A percentile compares a stretch with the other conserved stretches of the same genome.
phyloP scores from a whole-genome alignment of 345 rosid species.

The Citrus maxima region DNA sequence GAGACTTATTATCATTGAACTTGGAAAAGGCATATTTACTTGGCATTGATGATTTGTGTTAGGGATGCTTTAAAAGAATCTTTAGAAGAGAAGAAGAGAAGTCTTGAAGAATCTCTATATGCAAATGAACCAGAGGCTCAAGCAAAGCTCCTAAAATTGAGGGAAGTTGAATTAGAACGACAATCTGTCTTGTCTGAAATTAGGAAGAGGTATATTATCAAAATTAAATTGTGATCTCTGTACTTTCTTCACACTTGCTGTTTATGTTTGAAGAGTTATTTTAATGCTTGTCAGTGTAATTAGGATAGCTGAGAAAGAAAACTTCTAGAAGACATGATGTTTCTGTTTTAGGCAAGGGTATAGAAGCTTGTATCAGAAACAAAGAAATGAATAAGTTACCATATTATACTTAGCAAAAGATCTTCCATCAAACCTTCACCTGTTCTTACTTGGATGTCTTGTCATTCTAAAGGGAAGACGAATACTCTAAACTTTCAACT shows the following conservation, averaged over 20 bases:
- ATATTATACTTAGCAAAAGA: background rate
- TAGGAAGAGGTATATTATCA: constrained; percentile 40
- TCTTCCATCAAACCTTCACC: background rate
- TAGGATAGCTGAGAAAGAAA: background rate
- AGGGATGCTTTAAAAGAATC: constrained; percentile 52
- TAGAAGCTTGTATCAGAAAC: background rate
- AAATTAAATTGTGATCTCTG: background rate
- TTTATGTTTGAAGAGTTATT: background rate
- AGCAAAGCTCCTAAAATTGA: constrained; percentile 53
- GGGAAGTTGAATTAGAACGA: constrained; percentile 49
- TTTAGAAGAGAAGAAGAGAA: constrained; percentile 56
- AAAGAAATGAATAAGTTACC: background rate
- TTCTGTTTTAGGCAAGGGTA: background rate
- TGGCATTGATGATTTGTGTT: constrained; percentile 13
- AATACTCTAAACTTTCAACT: constrained; percentile 38
- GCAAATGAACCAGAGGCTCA: constrained; percentile 46
- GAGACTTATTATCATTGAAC: background rate
- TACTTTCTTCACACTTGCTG: background rate
- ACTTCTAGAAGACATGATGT: background rate
- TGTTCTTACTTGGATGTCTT: background rate
- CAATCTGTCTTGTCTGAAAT: constrained; percentile 53
- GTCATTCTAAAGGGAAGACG: constrained; percentile 53
- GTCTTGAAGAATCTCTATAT: constrained; percentile 53
- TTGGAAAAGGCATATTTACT: background rate
- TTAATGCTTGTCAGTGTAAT: background rate